phyloP scores from a whole-genome alignment of 768 basidiomycete genomes.

The Leccinum pellstonianum region DNA sequence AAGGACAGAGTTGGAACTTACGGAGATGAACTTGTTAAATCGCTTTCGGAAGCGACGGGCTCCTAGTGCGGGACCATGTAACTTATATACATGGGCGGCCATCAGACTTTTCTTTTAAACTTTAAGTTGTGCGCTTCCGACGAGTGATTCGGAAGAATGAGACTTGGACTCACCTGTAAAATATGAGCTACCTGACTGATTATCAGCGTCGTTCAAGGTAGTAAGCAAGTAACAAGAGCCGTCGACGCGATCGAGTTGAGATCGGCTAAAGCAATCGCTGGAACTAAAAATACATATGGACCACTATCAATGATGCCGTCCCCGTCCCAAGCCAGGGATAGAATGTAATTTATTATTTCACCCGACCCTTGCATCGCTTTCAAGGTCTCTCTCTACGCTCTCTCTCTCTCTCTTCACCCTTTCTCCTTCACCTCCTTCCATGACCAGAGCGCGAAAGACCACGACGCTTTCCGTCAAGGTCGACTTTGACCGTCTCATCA shows the following conservation, averaged over 20 bases:
- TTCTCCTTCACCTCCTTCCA: conserved; percentile 5
- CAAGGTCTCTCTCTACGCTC: not conserved
- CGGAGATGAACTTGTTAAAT: not conserved
- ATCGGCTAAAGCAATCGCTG: too few species aligned
- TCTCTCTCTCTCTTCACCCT: not conserved
- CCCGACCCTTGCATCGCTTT: conserved; percentile 23
- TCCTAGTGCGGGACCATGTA: not conserved
- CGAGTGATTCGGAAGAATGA: not conserved
- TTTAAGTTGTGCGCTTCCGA: not conserved
- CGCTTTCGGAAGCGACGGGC: not conserved
- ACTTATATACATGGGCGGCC: not conserved
- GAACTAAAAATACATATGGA: not conserved
- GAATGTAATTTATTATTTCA: not conserved
- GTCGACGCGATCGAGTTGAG: too few species aligned
- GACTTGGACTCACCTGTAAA: too few species aligned
- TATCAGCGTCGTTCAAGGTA: too few species aligned
- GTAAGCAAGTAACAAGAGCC: too few species aligned
- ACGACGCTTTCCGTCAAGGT: conserved; percentile 28
- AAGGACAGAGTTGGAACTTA: not conserved
- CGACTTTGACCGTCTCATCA: conserved; percentile 34
- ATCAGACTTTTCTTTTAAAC: not conserved
- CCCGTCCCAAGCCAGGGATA: too few species aligned
- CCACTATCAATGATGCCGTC: too few species aligned
- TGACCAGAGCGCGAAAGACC: conserved; percentile 28
- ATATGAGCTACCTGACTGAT: too few species aligned